Evolutionary conservation across 306 rosid species (phyloP), one percentile per base, ranked within the genome.

Genomic region (Neltuma alba): DNA sequence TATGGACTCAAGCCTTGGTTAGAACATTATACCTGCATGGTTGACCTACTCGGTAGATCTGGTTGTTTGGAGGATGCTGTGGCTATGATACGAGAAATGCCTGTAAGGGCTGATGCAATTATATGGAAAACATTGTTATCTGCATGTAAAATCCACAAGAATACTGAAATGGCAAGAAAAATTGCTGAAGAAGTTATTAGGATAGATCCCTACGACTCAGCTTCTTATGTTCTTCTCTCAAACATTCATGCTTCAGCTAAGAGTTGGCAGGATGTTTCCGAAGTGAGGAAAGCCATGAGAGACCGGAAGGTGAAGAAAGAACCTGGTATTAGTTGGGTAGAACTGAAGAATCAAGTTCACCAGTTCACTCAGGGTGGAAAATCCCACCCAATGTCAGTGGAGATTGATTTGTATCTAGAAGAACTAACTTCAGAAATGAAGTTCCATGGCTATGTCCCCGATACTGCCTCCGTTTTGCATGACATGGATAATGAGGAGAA

Each of bases 401-500:
- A 87, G 85, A 90, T 92, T 45, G 87, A 90, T 80, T 80, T 67
- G 87, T 94, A 91, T 84, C 84, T 91, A 37, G 89, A 88, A 81
- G 95, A 91, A 81, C 85, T 91, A 76, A 85, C 79, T 61, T 84
- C 88, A 15, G 94, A 94, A 78, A 78, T 92, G 99, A 94, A 94
- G 90, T 66, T 83, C 61, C 77, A 78, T 15, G 99, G 97, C 52
- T 92, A 94, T 65, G 89, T 79, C 69, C 99, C 97, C 28, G 95
- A 94, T 84, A 87, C 84, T 38, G 79, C 89, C 75, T 84, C 89
- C 5, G 93, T 89, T 79, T 80, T 89, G 85, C 91, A 91, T 80
- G 99, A 94, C 86, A 92, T 89, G 97, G 97, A 94, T 78, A 84
- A 81, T 30, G 97, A 94, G 87, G 97, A 92, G 87, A 92, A 92